phyloP scores from a whole-genome alignment of 805 yeast species.

The Candida pseudofarinosa region DNA sequence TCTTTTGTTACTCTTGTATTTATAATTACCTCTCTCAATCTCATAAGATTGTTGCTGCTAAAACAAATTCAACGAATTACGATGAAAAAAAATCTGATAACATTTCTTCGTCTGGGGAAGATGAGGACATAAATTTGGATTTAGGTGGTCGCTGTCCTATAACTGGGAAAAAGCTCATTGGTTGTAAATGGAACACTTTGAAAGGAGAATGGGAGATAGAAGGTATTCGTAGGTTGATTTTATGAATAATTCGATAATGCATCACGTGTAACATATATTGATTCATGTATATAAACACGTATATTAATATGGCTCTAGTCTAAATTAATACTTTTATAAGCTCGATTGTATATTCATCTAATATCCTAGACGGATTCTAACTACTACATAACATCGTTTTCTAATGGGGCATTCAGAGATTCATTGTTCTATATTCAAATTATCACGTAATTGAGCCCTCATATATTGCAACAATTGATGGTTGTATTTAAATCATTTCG shows the following conservation, averaged over 20 bases:
- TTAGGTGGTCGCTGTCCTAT: conserved; percentile 80
- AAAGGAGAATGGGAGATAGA: conserved; percentile 65
- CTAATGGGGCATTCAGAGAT: too few relatives aligned
- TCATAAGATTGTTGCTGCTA: conserved; percentile 26
- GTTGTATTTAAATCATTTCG: too few relatives aligned
- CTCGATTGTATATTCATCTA: too few relatives aligned
- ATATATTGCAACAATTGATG: too few relatives aligned
- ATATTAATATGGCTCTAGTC: too few relatives aligned
- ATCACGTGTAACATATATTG: too few relatives aligned
- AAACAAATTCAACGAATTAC: conserved; percentile 7
- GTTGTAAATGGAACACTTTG: conserved; percentile 62
- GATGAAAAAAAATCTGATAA: conserved; percentile 6
- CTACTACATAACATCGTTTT: too few relatives aligned
- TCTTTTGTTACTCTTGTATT: conserved; percentile 86
- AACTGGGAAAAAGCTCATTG: conserved; percentile 66
- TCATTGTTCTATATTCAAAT: too few relatives aligned
- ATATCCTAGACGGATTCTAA: too few relatives aligned
- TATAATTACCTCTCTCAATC: conserved; percentile 55
- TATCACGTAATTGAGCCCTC: too few relatives aligned
- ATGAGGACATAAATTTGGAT: conserved; percentile 21
- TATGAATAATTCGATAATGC: conserved; percentile 33
- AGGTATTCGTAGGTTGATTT: conserved; percentile 71
- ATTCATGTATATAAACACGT: too few relatives aligned
- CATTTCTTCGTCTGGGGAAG: neutral
- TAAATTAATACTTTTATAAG: too few relatives aligned